phyloP scores from a whole-genome alignment of 2,329 filamentous ascomycete species.

The Parascedosporium putredinis region DNA sequence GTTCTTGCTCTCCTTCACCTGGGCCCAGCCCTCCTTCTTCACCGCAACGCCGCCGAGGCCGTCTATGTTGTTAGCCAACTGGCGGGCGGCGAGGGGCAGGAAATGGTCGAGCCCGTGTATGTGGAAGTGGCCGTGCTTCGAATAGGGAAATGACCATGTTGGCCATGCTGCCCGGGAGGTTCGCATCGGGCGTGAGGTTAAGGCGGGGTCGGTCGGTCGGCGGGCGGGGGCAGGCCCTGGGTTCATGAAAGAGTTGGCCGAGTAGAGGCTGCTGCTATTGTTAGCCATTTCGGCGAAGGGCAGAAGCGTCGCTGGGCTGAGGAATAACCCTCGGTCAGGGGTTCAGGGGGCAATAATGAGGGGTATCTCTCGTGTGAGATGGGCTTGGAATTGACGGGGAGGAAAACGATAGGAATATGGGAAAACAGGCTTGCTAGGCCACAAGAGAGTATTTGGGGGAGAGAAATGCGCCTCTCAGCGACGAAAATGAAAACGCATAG shows the following conservation, averaged over 20 bases:
- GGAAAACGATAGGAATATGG: not conserved
- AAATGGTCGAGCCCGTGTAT: conserved; percentile 62
- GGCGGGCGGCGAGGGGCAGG: conserved; percentile 58
- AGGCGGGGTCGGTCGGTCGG: conserved; percentile 76
- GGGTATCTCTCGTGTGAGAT: no score
- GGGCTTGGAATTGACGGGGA: no score
- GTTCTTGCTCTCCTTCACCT: conserved; percentile 83
- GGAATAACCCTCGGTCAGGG: not conserved
- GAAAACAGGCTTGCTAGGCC: not conserved
- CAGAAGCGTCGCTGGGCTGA: not conserved
- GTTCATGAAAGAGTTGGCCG: conserved; percentile 77
- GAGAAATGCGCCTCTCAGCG: not conserved
- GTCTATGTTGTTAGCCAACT: conserved; percentile 46
- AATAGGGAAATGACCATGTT: conserved; percentile 67
- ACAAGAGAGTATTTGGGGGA: not conserved
- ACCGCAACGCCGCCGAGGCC: conserved; percentile 59
- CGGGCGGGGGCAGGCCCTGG: conserved; percentile 88
- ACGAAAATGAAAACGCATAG: not conserved
- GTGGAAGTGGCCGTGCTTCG: conserved; percentile 55
- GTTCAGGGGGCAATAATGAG: not conserved
- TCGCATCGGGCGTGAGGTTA: conserved; percentile 65
- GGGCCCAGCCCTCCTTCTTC: conserved; percentile 73
- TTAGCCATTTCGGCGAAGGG: conserved; percentile 16
- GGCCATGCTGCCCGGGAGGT: conserved; percentile 67
- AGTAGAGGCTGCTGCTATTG: conserved; percentile 37